Evolutionary conservation across 2,329 filamentous ascomycete species (phyloP).

Genomic region (Xylaria sp.): DNA sequence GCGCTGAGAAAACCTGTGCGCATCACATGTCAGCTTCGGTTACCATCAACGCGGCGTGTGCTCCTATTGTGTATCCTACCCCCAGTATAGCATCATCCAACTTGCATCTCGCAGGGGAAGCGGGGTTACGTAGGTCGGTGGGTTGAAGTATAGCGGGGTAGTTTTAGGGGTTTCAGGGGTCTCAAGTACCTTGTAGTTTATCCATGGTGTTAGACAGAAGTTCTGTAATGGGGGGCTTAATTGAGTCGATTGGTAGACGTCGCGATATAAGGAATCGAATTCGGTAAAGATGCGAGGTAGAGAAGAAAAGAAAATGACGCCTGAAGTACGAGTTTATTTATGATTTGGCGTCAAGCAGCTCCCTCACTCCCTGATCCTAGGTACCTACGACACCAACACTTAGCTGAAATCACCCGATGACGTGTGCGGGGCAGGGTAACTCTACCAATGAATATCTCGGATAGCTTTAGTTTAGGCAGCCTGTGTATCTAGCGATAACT

Average conservation of each 20-base stretch:
- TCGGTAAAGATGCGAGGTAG: background rate
- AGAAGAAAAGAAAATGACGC: constrained; percentile 7
- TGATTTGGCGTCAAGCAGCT: constrained; percentile 34
- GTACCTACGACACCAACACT: background rate
- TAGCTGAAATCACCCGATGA: constrained; percentile 43
- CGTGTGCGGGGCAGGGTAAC: constrained; percentile 44
- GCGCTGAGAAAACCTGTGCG: constrained; percentile 29
- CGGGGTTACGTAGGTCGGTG: constrained; percentile 28
- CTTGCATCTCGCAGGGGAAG: constrained; percentile 22
- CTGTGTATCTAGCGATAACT: background rate
- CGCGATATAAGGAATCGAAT: background rate
- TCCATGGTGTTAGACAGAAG: constrained; percentile 29
- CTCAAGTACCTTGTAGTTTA: constrained; percentile 36
- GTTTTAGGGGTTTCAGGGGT: constrained; percentile 3
- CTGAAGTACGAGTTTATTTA: constrained; percentile 11
- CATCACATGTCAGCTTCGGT: constrained; percentile 28
- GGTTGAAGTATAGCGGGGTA: constrained; percentile 15
- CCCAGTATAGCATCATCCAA: constrained; percentile 20
- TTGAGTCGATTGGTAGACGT: background rate
- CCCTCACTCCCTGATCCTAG: background rate
- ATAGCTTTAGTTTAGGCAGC: background rate
- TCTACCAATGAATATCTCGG: background rate
- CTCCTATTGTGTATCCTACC: background rate
- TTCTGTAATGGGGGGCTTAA: background rate
- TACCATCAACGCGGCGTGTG: background rate